These are phyloP conservation scores for Dothideomycetes sp. DNA, from an alignment of 2,329 filamentous ascomycete species.

Conservation along the genomic window DNA sequence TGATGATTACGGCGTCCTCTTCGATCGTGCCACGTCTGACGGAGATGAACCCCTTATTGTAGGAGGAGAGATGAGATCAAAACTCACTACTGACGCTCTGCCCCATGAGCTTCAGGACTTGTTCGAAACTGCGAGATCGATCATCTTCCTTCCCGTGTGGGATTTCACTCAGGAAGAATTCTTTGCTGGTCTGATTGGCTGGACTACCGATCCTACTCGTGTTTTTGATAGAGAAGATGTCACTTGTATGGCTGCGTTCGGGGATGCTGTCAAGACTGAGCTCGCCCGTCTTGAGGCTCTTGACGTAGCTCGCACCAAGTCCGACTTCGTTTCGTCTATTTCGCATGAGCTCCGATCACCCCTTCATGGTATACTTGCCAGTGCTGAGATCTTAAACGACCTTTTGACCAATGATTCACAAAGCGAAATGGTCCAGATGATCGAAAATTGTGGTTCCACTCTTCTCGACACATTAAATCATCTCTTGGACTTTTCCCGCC, in stretches of 20 bases:
- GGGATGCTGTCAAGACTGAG: slow-evolving; percentile 46
- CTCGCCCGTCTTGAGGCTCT: slow-evolving; percentile 41
- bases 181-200: slow-evolving; percentile 30
- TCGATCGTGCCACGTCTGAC: neutral
- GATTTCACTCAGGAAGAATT: slow-evolving; percentile 34
- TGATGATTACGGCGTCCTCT: neutral
- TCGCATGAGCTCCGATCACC: slow-evolving; percentile 25
- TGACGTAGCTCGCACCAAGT: slow-evolving; percentile 27
- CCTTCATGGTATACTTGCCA: slow-evolving; percentile 17
- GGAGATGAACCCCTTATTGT: neutral
- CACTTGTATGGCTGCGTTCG: slow-evolving; percentile 30
- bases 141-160: slow-evolving; percentile 40
- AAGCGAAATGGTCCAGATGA: slow-evolving; percentile 29
- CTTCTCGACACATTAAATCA: slow-evolving; percentile 29
- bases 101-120: neutral
- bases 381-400: slow-evolving; percentile 30
- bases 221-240: slow-evolving; percentile 16
- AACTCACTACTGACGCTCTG: neutral
- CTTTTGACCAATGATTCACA: slow-evolving; percentile 24
- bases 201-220: slow-evolving; percentile 28
- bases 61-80: neutral
- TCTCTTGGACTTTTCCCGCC: slow-evolving; percentile 6
- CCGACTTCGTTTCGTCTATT: slow-evolving; percentile 29
- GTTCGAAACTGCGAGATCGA: slow-evolving; percentile 22
- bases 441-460: slow-evolving; percentile 34